Evolutionary conservation across 2,329 filamentous ascomycete species (phyloP), one percentile per base, ranked within the genome.

Genomic region (Colletotrichum sp.): DNA sequence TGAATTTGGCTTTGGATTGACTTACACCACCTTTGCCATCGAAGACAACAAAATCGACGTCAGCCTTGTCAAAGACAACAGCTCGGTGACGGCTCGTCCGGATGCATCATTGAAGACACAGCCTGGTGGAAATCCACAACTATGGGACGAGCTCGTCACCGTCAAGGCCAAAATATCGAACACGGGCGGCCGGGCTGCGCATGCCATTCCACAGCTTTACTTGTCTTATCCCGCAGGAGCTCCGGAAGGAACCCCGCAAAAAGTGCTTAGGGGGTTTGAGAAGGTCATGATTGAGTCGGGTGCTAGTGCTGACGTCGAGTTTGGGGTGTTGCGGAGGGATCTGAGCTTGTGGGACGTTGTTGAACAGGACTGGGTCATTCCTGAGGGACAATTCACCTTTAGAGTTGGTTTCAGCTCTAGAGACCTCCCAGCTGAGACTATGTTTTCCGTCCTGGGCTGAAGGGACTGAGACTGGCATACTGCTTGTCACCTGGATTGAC

Each of bases 121-220:
- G 21, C 82, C 86, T 62, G 89, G 89, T 55, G 89, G 89, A 0
- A 85, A 85, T 64, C 76, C 78, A 0, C 86, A 89, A 1, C 88
- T 96, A 0, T 96, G 92, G 88, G 89, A 94, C 44, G 83, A 88
- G 0, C 87, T 92, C 0, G 93, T 90, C 52, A 87, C 87, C 0
- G 88, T 95, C 21, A 86, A 87, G 2, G 89, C 91, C 6, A 88
- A 84, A 24, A 24, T 24, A 24, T 24, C 85, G 7, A 96, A 97
- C 80, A 89, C 88, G 0, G 95, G 95, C 2, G 78, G 80, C 0
- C 81, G 91, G 0, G 73, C 82, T 0, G 91, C 89, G 0, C 84
- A 87, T 10, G 90, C 92, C 77, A 83, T 92, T 4, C 88, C 86
- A 0, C 91, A 92, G 81, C 83, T 93, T 7, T 92, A 92, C 77